Evolutionary conservation across 306 rosid species (phyloP).

Genomic region (Vigna radiata): DNA sequence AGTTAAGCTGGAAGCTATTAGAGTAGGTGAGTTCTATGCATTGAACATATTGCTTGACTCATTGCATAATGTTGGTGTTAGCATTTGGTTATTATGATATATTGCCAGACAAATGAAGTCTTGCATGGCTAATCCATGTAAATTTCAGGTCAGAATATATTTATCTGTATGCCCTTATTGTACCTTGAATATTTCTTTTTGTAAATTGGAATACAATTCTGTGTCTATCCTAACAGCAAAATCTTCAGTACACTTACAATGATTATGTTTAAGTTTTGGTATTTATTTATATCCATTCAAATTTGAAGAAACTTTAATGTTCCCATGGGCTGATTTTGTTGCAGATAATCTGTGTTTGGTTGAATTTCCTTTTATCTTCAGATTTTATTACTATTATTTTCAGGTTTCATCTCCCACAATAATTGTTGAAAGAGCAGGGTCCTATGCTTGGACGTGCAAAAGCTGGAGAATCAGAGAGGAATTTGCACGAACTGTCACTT

Average conservation of each 20-base stretch:
- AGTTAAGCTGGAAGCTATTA: conserved; percentile 39
- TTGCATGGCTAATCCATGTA: not conserved
- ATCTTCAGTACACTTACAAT: conserved; percentile 30
- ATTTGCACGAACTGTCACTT: conserved; percentile 93
- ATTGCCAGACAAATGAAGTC: conserved; percentile 22
- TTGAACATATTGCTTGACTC: conserved; percentile 28
- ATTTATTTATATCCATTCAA: conserved; percentile 7
- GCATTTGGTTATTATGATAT: conserved; percentile 33
- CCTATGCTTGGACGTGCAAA: conserved; percentile 92
- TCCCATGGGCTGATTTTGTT: conserved; percentile 20
- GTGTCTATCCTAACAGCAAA: conserved; percentile 2
- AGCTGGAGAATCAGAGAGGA: conserved; percentile 99
- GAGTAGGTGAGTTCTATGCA: conserved; percentile 12
- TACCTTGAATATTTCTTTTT: conserved; percentile 5
- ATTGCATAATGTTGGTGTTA: conserved; percentile 29
- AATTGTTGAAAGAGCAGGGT: conserved; percentile 97
- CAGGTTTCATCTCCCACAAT: conserved; percentile 98
- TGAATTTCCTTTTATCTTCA: conserved; percentile 30
- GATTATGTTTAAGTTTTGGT: conserved; percentile 27
- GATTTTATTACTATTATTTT: conserved; percentile 26
- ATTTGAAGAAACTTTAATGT: conserved; percentile 15
- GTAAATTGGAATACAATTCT: conserved; percentile 17
- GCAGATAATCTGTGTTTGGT: conserved; percentile 19
- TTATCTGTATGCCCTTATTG: conserved; percentile 9
- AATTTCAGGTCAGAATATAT: conserved; percentile 17